Base-by-base conservation (phyloP, 1,139 yeast genomes). In the Petasospora fabianii region DNA sequence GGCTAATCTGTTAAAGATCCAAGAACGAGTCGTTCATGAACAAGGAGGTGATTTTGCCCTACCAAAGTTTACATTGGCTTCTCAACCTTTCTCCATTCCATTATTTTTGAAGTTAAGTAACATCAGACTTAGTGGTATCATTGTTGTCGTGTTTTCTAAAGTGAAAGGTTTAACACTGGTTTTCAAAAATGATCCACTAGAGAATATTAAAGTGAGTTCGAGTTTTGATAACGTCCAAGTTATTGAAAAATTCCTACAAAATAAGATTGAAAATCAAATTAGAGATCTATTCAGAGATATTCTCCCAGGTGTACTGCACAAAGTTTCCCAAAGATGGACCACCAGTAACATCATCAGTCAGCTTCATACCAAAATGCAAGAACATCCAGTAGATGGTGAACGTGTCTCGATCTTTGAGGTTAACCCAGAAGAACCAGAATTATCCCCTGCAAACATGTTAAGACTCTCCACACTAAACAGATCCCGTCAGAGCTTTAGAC, bases 161-260 rank as follows among this genome's bases (percentile, higher is more conserved):
- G 73, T 85, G 5, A 85, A 85, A 56, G 96, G 96, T 0, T 70
- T 87, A 38, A 87, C 96, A 0, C 65, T 87, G 31, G 96, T 87
- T 24, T 87, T 87, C 62, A 73, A 92, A 50, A 87, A 87, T 60
- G 96, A 87, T 60, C 96, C 96, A 0, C 68, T 87, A 43, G 95
- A 85, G 50, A 76, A 82, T 21, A 85, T 87, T 46, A 80, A 80
- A 48, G 95, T 87, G 9, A 77, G 81, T 43, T 84, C 95, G 8
- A 83, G 95, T 12, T 86, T 87, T 62, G 96, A 87, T 60, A 78
- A 83, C 30, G 84, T 87, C 30, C 86, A 84, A 41, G 90, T 87
- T 1, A 77, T 87, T 54, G 94, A 95, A 14, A 74, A 79, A 45
- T 84, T 85, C 50, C 64, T 87, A 42, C 96, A 87, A 56, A 75